These are phyloP conservation scores for Penicillium daleae DNA, from an alignment of 495 filamentous ascomycete species.

Conservation along the genomic window DNA sequence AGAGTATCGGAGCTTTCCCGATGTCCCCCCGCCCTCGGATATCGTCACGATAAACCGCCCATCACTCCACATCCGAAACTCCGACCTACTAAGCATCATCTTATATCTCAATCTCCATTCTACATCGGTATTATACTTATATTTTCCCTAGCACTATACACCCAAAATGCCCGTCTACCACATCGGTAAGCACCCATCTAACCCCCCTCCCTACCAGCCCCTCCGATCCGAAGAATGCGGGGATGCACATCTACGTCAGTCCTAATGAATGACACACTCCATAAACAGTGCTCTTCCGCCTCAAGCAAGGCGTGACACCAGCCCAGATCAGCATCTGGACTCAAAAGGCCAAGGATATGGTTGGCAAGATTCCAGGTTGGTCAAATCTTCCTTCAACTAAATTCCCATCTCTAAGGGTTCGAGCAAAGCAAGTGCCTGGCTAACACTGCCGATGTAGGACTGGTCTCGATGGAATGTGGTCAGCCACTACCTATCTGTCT, in stretches of 20 bases:
- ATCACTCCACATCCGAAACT: background rate
- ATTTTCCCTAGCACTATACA: background rate
- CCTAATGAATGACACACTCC: background rate
- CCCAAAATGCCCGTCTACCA: constrained; percentile 40
- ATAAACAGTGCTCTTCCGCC: constrained; percentile 46
- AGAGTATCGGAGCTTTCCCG: constrained; percentile 18
- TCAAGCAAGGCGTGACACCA: constrained; percentile 41
- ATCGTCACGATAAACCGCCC: background rate
- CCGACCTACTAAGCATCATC: background rate
- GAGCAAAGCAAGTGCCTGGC: background rate
- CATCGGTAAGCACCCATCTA: constrained; percentile 29
- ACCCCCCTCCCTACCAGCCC: background rate
- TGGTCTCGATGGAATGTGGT: constrained; percentile 37
- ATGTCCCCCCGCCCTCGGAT: constrained; percentile 8
- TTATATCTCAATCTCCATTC: background rate
- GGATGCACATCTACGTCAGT: background rate
- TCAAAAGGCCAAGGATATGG: constrained; percentile 35
- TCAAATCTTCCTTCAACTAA: background rate
- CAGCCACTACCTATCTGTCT: constrained; percentile 41
- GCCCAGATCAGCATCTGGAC: constrained; percentile 38
- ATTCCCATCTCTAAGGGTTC: too few species aligned
- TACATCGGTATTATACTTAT: background rate
- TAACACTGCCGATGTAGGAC: constrained; percentile 18
- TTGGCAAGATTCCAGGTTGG: constrained; percentile 45
- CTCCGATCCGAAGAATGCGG: constrained; percentile 11